phyloP scores from a whole-genome alignment of 768 basidiomycete genomes.

The Tulasnella sp. region DNA sequence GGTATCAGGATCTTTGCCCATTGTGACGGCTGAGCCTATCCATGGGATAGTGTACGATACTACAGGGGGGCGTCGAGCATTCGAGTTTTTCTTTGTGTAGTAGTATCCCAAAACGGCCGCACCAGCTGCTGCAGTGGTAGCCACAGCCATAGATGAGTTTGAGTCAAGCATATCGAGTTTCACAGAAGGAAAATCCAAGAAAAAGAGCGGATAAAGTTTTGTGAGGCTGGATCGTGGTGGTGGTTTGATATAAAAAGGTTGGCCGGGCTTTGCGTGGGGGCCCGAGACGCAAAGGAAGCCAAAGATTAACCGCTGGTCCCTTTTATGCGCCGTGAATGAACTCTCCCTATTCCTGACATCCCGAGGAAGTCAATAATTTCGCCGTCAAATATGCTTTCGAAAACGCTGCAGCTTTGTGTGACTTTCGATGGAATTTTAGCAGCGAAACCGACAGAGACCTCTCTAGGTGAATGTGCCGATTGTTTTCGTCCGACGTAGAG shows the following conservation, averaged over 20 bases:
- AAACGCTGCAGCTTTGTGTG: too few relatives aligned
- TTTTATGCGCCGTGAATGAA: too few relatives aligned
- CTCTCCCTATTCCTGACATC: too few relatives aligned
- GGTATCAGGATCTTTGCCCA: conserved; percentile 15
- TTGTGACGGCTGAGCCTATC: conserved; percentile 2
- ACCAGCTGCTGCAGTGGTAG: background rate
- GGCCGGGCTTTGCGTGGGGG: background rate
- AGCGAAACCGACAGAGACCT: too few relatives aligned
- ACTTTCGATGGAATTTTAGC: too few relatives aligned
- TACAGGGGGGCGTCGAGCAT: background rate
- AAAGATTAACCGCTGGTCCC: background rate
- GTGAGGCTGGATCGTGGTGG: background rate
- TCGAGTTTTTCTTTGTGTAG: background rate
- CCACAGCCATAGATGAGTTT: background rate
- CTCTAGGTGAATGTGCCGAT: too few relatives aligned
- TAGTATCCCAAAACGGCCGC: background rate
- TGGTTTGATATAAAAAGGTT: background rate
- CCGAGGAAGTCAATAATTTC: too few relatives aligned
- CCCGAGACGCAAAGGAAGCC: background rate
- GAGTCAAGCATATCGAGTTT: background rate
- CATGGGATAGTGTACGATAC: conserved; percentile 6
- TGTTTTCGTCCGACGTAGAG: too few relatives aligned
- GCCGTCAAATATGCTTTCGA: too few relatives aligned
- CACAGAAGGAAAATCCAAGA: background rate
- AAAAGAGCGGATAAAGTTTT: background rate